A percentile compares a stretch with the other conserved stretches of the same genome.
Conservation (phyloP, 805 yeast species). For the Lipomyces mesembrius region DNA sequence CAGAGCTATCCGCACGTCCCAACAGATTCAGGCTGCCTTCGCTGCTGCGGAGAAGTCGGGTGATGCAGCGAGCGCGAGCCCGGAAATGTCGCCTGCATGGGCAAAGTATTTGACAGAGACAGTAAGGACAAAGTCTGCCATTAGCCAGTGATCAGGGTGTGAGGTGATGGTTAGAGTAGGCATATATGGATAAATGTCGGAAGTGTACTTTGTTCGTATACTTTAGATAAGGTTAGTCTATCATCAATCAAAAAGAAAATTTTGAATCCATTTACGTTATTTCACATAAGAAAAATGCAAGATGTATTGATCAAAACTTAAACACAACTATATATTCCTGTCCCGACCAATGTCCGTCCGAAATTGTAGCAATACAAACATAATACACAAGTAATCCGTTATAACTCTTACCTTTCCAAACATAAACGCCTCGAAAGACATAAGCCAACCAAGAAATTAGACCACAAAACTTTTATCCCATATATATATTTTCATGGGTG, state of each 20-base stretch:
- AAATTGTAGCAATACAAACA: not conserved
- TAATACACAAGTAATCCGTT: not conserved
- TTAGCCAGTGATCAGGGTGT: not conserved
- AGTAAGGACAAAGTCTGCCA: not conserved
- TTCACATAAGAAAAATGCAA: not conserved
- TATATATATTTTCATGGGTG: not conserved
- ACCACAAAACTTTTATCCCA: not conserved
- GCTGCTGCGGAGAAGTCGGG: conserved; percentile 6
- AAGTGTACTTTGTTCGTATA: not conserved
- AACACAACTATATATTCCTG: not conserved
- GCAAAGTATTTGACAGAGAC: conserved; percentile 21
- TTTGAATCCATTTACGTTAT: not conserved
- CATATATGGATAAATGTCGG: not conserved
- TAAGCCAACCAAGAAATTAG: not conserved
- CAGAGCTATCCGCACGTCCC: conserved; percentile 24
- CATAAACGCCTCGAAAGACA: not conserved
- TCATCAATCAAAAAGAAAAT: not conserved
- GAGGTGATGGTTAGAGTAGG: not conserved
- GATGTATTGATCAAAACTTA: not conserved
- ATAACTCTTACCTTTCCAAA: not conserved
- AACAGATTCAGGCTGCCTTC: conserved; percentile 24
- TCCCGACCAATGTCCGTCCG: not conserved
- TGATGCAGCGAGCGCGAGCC: conserved; percentile 8
- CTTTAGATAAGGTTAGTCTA: not conserved
- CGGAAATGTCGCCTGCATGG: conserved; percentile 13